Conservation (phyloP, 2,329 filamentous ascomycete genomes). For the Geoglossum cookeanum region DNA sequence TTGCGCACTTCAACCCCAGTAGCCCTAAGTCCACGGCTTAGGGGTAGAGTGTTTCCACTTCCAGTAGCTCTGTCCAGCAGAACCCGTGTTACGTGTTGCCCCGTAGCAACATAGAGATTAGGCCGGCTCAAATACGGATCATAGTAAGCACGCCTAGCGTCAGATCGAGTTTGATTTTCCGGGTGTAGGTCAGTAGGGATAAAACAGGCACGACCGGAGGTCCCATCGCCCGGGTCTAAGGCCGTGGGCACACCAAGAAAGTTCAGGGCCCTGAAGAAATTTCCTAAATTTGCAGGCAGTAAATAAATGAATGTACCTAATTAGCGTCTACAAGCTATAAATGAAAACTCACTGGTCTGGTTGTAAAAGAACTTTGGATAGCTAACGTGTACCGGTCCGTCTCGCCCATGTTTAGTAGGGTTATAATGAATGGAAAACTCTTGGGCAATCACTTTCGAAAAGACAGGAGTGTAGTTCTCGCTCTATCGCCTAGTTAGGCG, state of each 20-base stretch:
- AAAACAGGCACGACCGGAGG: constrained; percentile 20
- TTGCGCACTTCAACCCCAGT: constrained; percentile 1
- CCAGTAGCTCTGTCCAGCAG: background rate
- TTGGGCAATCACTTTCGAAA: constrained; percentile 17
- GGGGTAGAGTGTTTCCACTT: background rate
- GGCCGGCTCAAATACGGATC: constrained; percentile 17
- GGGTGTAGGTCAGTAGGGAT: constrained; percentile 20
- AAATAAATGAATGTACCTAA: background rate
- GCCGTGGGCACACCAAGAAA: constrained; percentile 19
- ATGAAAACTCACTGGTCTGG: constrained; percentile 14
- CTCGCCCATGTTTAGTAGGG: constrained; percentile 22
- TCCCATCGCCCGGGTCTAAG: constrained; percentile 21
- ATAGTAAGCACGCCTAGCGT: constrained; percentile 23
- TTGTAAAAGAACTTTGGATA: constrained; percentile 24
- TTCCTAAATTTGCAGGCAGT: constrained; percentile 8
- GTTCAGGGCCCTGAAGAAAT: constrained; percentile 20
- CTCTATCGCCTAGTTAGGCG: constrained; percentile 12
- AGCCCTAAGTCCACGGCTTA: background rate
- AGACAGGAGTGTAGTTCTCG: constrained; percentile 22
- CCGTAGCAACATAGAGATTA: constrained; percentile 16
- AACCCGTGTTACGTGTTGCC: background rate
- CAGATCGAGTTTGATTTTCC: constrained; percentile 20
- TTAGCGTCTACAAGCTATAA: constrained; percentile 1
- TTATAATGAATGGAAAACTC: constrained; percentile 23
- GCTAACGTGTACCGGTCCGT: constrained; percentile 30